These are phyloP conservation scores for Xylaria sp. DNA, from an alignment of 2,329 filamentous ascomycete species.

Conservation along the genomic window DNA sequence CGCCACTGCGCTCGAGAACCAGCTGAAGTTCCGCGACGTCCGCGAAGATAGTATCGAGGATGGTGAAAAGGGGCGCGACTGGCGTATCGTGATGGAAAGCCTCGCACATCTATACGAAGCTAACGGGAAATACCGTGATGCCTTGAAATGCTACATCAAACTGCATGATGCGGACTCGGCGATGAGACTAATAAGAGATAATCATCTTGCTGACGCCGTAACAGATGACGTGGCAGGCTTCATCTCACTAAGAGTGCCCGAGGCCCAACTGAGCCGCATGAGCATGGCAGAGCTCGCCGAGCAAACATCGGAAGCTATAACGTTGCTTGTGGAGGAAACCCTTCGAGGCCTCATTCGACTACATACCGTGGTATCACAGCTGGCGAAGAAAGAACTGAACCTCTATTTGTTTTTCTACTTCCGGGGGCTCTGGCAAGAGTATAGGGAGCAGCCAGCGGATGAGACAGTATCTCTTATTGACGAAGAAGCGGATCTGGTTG, in stretches of 20 bases:
- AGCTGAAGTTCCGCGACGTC: constrained; percentile 70
- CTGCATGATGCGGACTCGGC: constrained; percentile 88
- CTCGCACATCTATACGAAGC: constrained; percentile 81
- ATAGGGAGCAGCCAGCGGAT: constrained; percentile 50
- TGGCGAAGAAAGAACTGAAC: constrained; percentile 60
- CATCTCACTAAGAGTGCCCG: constrained; percentile 77
- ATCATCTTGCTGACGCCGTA: constrained; percentile 84
- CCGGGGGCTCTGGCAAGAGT: constrained; percentile 73
- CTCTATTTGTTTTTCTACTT: constrained; percentile 92
- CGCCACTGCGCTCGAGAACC: constrained; percentile 72
- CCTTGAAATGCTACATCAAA: constrained; percentile 80
- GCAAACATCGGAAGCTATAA: constrained; percentile 75
- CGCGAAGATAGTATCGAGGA: constrained; percentile 70
- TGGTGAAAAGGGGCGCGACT: constrained; percentile 69
- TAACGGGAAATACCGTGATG: constrained; percentile 74
- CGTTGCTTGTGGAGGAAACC: constrained; percentile 83
- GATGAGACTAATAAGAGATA: constrained; percentile 78
- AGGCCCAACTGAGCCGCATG: constrained; percentile 61
- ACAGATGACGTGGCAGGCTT: constrained; percentile 86
- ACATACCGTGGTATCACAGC: constrained; percentile 69
- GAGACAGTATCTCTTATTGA: constrained; percentile 69
- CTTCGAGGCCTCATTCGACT: constrained; percentile 81
- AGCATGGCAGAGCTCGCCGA: constrained; percentile 67
- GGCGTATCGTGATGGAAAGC: constrained; percentile 82
- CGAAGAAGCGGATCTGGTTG: constrained; percentile 78